Evolutionary conservation across 495 filamentous ascomycete species (phyloP).

Genomic region (Alectoria sarmentosa): DNA sequence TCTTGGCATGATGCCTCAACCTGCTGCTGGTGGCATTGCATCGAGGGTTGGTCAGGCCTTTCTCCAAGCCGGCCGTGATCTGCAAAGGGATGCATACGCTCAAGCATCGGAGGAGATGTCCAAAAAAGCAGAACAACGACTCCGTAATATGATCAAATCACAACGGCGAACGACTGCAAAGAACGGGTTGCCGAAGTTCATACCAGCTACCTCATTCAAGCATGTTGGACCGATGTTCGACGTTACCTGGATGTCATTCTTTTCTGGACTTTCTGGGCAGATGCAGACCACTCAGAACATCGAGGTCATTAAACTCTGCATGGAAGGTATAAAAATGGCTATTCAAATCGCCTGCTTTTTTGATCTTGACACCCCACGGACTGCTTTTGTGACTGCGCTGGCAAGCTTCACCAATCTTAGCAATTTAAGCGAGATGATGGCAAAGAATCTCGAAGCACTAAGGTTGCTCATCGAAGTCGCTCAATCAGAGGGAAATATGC

Average conservation of each 20-base stretch:
- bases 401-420: conserved; percentile 93
- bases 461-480: conserved; percentile 87
- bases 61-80: conserved; percentile 80
- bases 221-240: conserved; percentile 99
- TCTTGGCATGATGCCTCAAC: conserved; percentile 50
- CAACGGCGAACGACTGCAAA: conserved; percentile 71
- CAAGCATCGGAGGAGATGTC: conserved; percentile 95
- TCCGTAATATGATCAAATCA: conserved; percentile 79
- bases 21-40: conserved; percentile 64
- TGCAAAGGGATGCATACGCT: conserved; percentile 87
- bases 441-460: conserved; percentile 92
- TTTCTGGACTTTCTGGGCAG: conserved; percentile 83
- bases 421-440: conserved; percentile 90
- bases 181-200: conserved; percentile 65
- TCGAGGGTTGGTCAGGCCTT: conserved; percentile 84
- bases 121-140: conserved; percentile 78
- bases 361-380: conserved; percentile 79
- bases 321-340: conserved; percentile 91
- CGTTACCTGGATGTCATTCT: conserved; percentile 98
- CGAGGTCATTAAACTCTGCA: conserved; percentile 81
- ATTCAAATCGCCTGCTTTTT: conserved; percentile 91
- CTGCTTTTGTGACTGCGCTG: conserved; percentile 89
- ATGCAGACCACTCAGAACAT: conserved; percentile 89
- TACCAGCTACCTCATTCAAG: conserved; percentile 84
- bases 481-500: conserved; percentile 80